Evolutionary conservation across 169 alveolate genomes (phyloP).

Genomic region (Plasmodium knowlesi): DNA sequence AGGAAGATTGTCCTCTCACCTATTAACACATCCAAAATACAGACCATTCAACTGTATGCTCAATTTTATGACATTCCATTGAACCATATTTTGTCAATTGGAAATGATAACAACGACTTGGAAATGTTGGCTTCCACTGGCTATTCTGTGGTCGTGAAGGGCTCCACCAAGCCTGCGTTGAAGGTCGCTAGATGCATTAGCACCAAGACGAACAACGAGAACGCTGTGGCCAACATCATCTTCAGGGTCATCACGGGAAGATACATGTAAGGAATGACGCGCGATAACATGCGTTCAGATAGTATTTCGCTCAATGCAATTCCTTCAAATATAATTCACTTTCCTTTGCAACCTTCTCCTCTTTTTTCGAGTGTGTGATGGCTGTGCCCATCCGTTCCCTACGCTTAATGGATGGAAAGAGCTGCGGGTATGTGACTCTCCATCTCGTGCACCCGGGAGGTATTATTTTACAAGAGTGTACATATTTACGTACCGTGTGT

Average conservation of each 20-base stretch:
- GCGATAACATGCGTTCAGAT: no score
- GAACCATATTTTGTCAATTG: constrained; percentile 28
- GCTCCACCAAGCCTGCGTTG: neutral
- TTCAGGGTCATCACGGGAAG: constrained; percentile 25
- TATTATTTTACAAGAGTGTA: neutral
- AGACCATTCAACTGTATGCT: neutral
- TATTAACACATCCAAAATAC: constrained; percentile 39
- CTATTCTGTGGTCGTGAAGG: constrained; percentile 46
- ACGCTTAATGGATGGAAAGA: no score
- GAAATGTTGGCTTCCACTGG: constrained; percentile 50
- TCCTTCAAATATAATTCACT: no score
- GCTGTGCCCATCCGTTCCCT: no score
- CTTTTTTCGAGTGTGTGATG: neutral
- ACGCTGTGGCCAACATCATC: constrained; percentile 48
- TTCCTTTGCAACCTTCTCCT: neutral
- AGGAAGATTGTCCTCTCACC: constrained; percentile 22
- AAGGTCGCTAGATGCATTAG: constrained; percentile 28
- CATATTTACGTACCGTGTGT: neutral
- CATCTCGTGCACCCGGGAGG: no score
- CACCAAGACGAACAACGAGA: constrained; percentile 32
- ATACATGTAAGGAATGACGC: no score
- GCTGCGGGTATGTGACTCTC: no score
- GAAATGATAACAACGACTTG: constrained; percentile 44
- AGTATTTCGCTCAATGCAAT: no score
- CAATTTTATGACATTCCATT: constrained; percentile 25